Evolutionary conservation across 257 asterid genomes (phyloP).

Genomic region (Mitragyna speciosa): DNA sequence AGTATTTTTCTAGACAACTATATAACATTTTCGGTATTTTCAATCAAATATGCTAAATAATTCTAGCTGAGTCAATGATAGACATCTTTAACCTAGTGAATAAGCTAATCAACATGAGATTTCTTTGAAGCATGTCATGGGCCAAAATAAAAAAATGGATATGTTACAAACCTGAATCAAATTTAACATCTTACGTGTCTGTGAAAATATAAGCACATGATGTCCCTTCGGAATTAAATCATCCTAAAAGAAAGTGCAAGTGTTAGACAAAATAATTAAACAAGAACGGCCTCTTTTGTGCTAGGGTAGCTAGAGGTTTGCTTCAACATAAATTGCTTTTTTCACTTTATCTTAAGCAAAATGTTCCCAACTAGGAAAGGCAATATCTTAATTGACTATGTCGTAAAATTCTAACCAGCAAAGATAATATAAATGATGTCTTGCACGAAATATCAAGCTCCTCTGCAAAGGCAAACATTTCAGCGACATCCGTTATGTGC

Average conservation of each 20-base stretch:
- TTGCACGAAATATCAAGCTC: conserved; percentile 81
- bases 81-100: neutral
- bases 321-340: neutral
- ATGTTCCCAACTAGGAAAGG: neutral
- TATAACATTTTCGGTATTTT: neutral
- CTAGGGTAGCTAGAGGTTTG: neutral
- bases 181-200: conserved; percentile 92
- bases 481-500: conserved; percentile 88
- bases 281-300: no score
- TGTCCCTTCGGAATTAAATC: conserved; percentile 84
- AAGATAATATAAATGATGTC: conserved; percentile 64
- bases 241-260: conserved; percentile 45
- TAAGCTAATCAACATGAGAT: neutral
- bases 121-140: conserved; percentile 13
- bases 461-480: conserved; percentile 63
- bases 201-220: conserved; percentile 90
- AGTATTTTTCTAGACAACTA: no score
- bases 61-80: neutral
- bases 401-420: conserved; percentile 55
- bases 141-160: conserved; percentile 4
- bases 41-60: neutral
- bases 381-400: neutral
- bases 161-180: conserved; percentile 62
- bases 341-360: neutral
- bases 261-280: conserved; percentile 10